Evolutionary conservation across 192 early-diverging fungal genomes (phyloP).

Genomic region (Coemansia sp.): DNA sequence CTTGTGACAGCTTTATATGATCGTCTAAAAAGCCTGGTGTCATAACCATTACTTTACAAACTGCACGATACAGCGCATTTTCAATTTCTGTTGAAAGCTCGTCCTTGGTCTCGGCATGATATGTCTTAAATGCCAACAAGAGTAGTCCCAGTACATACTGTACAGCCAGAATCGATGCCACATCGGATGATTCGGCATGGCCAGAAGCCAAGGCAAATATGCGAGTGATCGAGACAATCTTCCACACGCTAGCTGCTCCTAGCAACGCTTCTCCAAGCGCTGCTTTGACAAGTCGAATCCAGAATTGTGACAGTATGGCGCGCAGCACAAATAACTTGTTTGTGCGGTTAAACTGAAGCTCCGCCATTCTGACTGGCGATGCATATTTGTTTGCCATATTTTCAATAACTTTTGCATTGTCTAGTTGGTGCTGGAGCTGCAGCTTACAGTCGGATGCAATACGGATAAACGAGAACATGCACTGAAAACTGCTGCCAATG

Average conservation of each 20-base stretch:
- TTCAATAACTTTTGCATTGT: background rate
- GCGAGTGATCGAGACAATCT: background rate
- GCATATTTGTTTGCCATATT: background rate
- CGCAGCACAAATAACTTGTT: constrained; percentile 11
- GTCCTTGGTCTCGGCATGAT: background rate
- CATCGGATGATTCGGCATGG: background rate
- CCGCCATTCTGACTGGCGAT: background rate
- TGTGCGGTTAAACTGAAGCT: background rate
- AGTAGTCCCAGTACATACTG: constrained; percentile 7
- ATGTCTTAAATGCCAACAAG: background rate
- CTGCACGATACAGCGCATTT: constrained; percentile 12
- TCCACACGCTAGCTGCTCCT: constrained; percentile 16
- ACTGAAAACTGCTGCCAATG: background rate
- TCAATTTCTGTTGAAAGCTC: background rate
- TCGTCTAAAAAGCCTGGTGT: constrained; percentile 13
- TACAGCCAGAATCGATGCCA: background rate
- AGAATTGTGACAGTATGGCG: constrained; percentile 1
- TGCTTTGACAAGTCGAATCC: background rate
- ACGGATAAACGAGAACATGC: background rate
- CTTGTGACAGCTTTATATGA: constrained; percentile 3
- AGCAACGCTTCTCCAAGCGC: constrained; percentile 11
- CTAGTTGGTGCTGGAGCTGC: background rate
- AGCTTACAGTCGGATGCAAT: background rate
- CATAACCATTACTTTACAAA: constrained; percentile 15
- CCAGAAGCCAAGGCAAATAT: constrained; percentile 12